phyloP scores from a whole-genome alignment of 768 basidiomycete genomes.

The Phaeotremella skinneri region DNA sequence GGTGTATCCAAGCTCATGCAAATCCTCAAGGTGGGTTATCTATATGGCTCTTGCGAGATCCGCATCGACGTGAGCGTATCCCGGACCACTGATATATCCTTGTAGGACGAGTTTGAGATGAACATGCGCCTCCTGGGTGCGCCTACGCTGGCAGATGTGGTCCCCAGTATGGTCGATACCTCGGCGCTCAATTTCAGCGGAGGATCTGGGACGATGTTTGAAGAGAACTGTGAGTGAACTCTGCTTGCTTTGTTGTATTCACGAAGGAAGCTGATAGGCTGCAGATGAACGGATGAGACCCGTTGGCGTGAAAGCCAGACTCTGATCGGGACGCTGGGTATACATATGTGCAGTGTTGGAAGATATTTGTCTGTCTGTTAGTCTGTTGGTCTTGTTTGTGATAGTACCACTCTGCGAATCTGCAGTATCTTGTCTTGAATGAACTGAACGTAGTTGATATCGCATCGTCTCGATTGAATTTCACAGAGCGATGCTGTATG shows the following conservation, averaged over 20 bases:
- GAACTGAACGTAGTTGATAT: neutral
- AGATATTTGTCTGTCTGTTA: neutral
- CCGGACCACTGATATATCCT: neutral
- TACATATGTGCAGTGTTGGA: neutral
- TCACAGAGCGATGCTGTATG: conserved; percentile 2
- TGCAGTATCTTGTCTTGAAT: neutral
- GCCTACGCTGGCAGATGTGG: conserved; percentile 70
- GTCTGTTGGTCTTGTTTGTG: neutral
- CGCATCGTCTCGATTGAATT: neutral
- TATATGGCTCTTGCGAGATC: neutral
- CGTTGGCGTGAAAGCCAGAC: conserved; percentile 20
- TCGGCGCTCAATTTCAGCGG: conserved; percentile 63
- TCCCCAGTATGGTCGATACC: conserved; percentile 86
- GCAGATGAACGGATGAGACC: conserved; percentile 23
- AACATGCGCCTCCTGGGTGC: conserved; percentile 91
- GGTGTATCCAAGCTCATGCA: conserved; percentile 80
- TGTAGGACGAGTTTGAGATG: conserved; percentile 96
- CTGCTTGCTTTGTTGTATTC: neutral
- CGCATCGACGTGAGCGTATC: neutral
- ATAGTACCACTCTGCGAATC: neutral
- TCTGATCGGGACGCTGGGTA: neutral
- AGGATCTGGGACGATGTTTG: conserved; percentile 67
- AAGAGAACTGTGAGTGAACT: conserved; percentile 69
- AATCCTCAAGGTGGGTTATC: conserved; percentile 58
- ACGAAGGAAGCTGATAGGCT: neutral